A percentile compares a stretch with the other conserved stretches of the same genome.
Conservation (phyloP, 169 alveolate genomes). For the Eimeria acervulina region DNA sequence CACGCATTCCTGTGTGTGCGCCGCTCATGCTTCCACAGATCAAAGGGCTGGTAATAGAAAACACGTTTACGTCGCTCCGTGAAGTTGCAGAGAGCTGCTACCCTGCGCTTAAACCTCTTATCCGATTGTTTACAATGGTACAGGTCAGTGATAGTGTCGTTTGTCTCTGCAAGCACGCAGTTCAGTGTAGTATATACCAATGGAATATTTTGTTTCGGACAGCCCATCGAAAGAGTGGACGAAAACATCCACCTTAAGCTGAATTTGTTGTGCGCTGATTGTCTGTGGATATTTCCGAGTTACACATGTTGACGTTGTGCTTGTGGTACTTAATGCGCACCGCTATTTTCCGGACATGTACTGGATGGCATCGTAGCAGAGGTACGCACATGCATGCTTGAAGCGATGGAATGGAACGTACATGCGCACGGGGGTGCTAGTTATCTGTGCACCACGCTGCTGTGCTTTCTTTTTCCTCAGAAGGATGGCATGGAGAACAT, state of each 20-base stretch:
- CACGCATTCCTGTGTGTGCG: background rate
- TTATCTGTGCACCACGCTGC: background rate
- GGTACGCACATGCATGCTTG: background rate
- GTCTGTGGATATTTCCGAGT: background rate
- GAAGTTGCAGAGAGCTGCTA: slow-evolving; percentile 80
- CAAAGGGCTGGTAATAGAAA: slow-evolving; percentile 89
- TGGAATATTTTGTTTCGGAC: background rate
- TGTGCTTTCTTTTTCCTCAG: slow-evolving; percentile 22
- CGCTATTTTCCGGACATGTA: background rate
- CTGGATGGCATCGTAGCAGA: background rate
- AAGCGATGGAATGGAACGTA: background rate
- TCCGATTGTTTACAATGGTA: background rate
- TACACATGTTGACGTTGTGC: background rate
- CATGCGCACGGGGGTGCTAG: background rate
- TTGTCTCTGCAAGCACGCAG: background rate
- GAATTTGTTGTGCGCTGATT: background rate
- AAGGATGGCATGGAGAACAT: background rate
- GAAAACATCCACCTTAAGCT: background rate
- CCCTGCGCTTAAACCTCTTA: slow-evolving; percentile 67
- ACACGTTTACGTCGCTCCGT: slow-evolving; percentile 87
- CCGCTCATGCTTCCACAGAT: background rate
- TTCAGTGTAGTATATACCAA: background rate
- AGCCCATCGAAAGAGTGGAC: background rate
- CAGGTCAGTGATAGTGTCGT: slow-evolving; percentile 32
- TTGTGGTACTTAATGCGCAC: background rate